Conservation (phyloP, 2,329 filamentous ascomycete species). For the Thermochaetoides dissita region DNA sequence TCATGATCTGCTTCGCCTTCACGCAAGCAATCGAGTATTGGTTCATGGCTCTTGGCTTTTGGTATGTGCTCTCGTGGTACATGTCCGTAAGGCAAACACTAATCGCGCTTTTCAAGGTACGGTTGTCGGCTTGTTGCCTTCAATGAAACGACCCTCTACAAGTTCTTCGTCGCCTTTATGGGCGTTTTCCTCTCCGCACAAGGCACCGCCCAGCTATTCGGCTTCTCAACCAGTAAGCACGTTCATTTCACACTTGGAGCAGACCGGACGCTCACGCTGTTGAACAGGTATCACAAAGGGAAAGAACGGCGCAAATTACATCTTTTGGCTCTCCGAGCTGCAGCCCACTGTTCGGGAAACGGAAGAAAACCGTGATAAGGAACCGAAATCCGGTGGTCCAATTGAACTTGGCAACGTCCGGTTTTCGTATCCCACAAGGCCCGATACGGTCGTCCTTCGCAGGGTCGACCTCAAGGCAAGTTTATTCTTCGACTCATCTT, state of each 20-base stretch:
- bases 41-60: constrained; percentile 28
- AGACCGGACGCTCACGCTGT: too few species aligned
- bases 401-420: constrained; percentile 12
- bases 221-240: constrained; percentile 29
- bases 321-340: constrained; percentile 32
- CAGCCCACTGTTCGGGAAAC: constrained; percentile 29
- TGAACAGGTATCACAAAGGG: constrained; percentile 33
- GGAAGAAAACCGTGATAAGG: constrained; percentile 23
- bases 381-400: constrained; percentile 18
- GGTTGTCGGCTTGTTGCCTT: constrained; percentile 24
- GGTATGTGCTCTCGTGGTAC: constrained; percentile 12
- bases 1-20: constrained; percentile 24
- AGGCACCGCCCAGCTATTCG: constrained; percentile 27
- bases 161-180: constrained; percentile 38
- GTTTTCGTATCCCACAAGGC: constrained; percentile 47
- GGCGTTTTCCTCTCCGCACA: constrained; percentile 33
- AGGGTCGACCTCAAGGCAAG: constrained; percentile 21
- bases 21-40: constrained; percentile 28
- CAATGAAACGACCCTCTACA: constrained; percentile 25
- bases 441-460: constrained; percentile 26
- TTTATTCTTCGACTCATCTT: not conserved
- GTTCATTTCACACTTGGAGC: too few species aligned
- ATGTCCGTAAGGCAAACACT: not conserved
- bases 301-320: constrained; percentile 33
- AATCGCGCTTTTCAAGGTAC: constrained; percentile 14